A percentile compares a stretch with the other conserved stretches of the same genome.
Conservation (phyloP, 1,139 yeast genomes). For the Scheffersomyces parashehatae region DNA sequence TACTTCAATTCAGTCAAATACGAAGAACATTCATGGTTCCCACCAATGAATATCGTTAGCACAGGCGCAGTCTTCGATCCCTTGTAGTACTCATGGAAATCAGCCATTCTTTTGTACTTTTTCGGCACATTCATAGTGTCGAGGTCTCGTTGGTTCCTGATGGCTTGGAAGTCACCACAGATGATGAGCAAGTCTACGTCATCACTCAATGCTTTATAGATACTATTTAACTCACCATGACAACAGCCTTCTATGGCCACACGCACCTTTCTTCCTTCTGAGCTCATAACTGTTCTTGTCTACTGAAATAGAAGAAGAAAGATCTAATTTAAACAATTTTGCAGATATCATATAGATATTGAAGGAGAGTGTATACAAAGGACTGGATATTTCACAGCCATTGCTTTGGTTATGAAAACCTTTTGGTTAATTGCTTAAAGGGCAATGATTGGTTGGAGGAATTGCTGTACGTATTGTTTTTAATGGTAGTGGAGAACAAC, state of each 20-base stretch:
- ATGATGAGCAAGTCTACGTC: slow-evolving; percentile 68
- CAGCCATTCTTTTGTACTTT: slow-evolving; percentile 65
- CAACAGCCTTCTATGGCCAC: slow-evolving; percentile 92
- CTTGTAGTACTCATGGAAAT: slow-evolving; percentile 70
- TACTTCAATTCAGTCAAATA: slow-evolving; percentile 70
- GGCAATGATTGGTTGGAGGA: no score
- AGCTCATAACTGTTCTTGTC: slow-evolving; percentile 6
- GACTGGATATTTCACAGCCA: no score
- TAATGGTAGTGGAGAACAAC: no score
- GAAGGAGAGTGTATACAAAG: no score
- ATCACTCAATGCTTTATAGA: slow-evolving; percentile 45
- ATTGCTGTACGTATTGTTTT: no score
- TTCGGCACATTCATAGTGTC: slow-evolving; percentile 61
- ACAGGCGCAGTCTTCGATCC: slow-evolving; percentile 69
- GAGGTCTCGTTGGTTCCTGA: slow-evolving; percentile 65
- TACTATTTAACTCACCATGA: slow-evolving; percentile 74
- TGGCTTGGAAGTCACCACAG: slow-evolving; percentile 85
- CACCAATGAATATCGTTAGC: slow-evolving; percentile 83
- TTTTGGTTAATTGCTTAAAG: no score
- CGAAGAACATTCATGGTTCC: slow-evolving; percentile 90
- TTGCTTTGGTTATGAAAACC: no score
- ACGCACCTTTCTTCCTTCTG: slow-evolving; percentile 5
- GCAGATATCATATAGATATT: no score
- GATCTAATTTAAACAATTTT: no score
- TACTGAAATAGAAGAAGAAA: no score